These are phyloP conservation scores for Tarenaya hassleriana DNA, from an alignment of 345 rosid genomes.

Conservation along the genomic window DNA sequence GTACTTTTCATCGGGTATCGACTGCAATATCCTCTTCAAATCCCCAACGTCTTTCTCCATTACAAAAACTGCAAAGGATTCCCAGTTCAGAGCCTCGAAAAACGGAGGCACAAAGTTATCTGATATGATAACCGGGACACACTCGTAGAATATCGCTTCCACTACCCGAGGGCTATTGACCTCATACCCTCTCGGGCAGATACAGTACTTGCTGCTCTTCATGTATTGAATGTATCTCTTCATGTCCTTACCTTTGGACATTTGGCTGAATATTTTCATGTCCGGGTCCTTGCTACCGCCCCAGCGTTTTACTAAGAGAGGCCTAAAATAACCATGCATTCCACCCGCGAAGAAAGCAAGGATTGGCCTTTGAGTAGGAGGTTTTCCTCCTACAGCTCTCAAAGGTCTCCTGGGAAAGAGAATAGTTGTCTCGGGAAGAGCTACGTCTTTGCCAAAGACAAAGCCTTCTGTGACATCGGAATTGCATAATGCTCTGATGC, in stretches of 20 bases:
- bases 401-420: slow-evolving; percentile 50
- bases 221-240: slow-evolving; percentile 61
- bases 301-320: slow-evolving; percentile 69
- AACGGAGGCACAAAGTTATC: slow-evolving; percentile 92
- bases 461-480: slow-evolving; percentile 80
- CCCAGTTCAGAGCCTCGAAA: slow-evolving; percentile 77
- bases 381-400: slow-evolving; percentile 63
- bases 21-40: slow-evolving; percentile 65
- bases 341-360: slow-evolving; percentile 89
- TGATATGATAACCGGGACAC: slow-evolving; percentile 89
- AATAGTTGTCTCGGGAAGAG: slow-evolving; percentile 80
- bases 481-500: slow-evolving; percentile 90
- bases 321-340: slow-evolving; percentile 89
- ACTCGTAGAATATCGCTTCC: slow-evolving; percentile 79
- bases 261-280: slow-evolving; percentile 62
- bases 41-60: slow-evolving; percentile 79
- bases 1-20: slow-evolving; percentile 52
- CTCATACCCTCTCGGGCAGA: slow-evolving; percentile 90
- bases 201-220: slow-evolving; percentile 95
- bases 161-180: slow-evolving; percentile 93
- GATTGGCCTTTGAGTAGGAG: slow-evolving; percentile 55
- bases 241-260: slow-evolving; percentile 58
- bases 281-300: slow-evolving; percentile 71
- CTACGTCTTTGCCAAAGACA: slow-evolving; percentile 77
- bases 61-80: slow-evolving; percentile 78